A percentile compares a stretch with the other conserved stretches of the same genome.
phyloP scores from a whole-genome alignment of 129 eudicot species.

The Lactuca saligna region DNA sequence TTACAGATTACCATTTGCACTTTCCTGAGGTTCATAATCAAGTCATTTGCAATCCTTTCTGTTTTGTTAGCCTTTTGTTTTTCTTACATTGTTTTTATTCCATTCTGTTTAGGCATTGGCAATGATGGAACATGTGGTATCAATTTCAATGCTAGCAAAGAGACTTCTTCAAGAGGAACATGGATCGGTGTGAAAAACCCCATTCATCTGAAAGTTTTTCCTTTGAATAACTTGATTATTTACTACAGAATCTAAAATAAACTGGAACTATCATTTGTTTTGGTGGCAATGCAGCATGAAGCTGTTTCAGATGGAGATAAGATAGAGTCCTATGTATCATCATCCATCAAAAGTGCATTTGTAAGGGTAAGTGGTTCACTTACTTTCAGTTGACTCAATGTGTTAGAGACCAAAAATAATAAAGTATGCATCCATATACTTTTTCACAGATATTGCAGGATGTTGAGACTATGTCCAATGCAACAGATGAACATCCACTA shows the following conservation, averaged over 20 bases:
- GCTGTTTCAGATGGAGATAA: conserved; percentile 73
- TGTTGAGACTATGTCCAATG: conserved; percentile 67
- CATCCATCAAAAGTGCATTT: conserved; percentile 84
- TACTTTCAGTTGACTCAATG: conserved; percentile 13
- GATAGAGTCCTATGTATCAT: conserved; percentile 70
- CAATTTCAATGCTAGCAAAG: conserved; percentile 79
- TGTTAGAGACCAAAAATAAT: conserved; percentile 6
- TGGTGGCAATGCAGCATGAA: conserved; percentile 57
- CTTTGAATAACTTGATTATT: conserved; percentile 9
- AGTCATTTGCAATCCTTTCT: conserved; percentile 6
- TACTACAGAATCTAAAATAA: conserved; percentile 16
- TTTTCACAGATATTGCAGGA: conserved; percentile 65
- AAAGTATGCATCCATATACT: neutral
- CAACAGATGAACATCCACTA: conserved; percentile 82
- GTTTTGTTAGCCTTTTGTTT: conserved; percentile 2
- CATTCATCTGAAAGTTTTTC: conserved; percentile 12
- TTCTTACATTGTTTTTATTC: conserved; percentile 9
- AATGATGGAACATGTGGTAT: conserved; percentile 72
- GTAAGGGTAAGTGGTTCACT: conserved; percentile 55
- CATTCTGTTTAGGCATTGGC: conserved; percentile 52
- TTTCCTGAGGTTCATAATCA: conserved; percentile 67
- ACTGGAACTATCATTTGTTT: conserved; percentile 16
- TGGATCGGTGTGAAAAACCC: conserved; percentile 52
- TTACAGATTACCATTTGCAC: conserved; percentile 84
- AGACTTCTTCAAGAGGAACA: conserved; percentile 95